Base-by-base conservation (phyloP, 345 rosid species). In the Citrus trifoliata region DNA sequence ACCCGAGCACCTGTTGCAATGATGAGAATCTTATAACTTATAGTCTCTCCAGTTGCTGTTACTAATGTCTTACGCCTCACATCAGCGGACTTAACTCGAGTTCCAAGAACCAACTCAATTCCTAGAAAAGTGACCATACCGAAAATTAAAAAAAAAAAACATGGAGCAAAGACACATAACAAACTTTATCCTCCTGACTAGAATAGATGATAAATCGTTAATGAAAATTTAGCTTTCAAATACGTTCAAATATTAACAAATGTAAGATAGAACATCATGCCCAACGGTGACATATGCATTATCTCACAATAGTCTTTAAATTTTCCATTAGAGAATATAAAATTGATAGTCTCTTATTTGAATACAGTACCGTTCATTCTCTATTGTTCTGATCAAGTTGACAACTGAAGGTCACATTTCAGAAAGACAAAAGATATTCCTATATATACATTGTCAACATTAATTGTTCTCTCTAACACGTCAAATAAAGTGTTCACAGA, bases 1-100 rank as follows among this genome's bases (percentile, higher is more conserved):
- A 96, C 99, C 98, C 94, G 92, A 87, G 99, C 99, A 88, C 99
- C 99, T 75, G 98, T 94, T 72, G 97, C 98, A 84, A 96, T 86
- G 82, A 96, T 91, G 79, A 96, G 92, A 85, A 85, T 78, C 82
- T 93, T 90, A 86, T 92, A 96, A 84, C 95, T 90, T 80, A 96
- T 96, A 67, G 98, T 96, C 88, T 96, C 99, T 64, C 98, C 98
- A 10, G 93, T 80, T 79, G 94, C 93, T 63, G 98, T 94, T 83
- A 93, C 81, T 74, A 94, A 89, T 73, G 94, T 91, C 85, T 89
- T 94, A 42, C 97, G 92, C 86, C 92, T 91, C 83, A 92, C 89
- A 83, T 96, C 99, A 64, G 88, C 95, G 46, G 98, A 92, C 85
- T 91, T 91, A 64, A 96, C 98, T 79, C 89, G 93, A 87, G 95